A percentile compares a stretch with the other conserved stretches of the same genome.
Conservation (phyloP, 139 green algal species). For the Penium margaritaceum region DNA sequence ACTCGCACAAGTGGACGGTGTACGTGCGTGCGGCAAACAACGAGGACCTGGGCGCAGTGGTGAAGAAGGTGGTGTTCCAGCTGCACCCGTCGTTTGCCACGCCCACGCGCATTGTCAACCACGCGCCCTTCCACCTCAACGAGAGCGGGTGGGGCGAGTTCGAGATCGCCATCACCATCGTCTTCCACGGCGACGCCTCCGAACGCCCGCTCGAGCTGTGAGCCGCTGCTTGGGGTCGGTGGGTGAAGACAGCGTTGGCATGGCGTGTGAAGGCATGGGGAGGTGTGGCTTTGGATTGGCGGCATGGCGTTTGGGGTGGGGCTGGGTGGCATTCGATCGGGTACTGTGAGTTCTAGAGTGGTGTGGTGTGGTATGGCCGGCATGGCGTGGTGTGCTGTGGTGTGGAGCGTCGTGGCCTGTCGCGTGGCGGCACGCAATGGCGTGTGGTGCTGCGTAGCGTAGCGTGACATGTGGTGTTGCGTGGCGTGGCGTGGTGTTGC, state of each 20-base stretch:
- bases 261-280: neutral
- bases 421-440: no score
- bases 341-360: no score
- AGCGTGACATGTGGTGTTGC: neutral
- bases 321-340: no score
- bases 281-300: conserved; percentile 3
- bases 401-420: neutral
- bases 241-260: neutral
- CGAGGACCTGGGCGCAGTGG: conserved; percentile 66
- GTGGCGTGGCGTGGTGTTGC: neutral
- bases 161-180: conserved; percentile 66
- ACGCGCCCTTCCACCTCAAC: conserved; percentile 63
- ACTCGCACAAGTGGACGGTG: conserved; percentile 84
- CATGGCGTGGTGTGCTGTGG: neutral
- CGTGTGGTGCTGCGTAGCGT: no score
- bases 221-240: conserved; percentile 1
- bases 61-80: conserved; percentile 79
- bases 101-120: conserved; percentile 51
- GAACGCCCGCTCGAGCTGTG: conserved; percentile 65
- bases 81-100: conserved; percentile 82
- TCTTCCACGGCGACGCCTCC: conserved; percentile 62
- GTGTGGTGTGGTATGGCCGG: no score
- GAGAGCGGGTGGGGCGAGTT: conserved; percentile 96
- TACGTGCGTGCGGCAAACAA: conserved; percentile 69
- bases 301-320: no score